Evolutionary conservation across 495 filamentous ascomycete species (phyloP).

Genomic region (Polyplosphaeria fusca): DNA sequence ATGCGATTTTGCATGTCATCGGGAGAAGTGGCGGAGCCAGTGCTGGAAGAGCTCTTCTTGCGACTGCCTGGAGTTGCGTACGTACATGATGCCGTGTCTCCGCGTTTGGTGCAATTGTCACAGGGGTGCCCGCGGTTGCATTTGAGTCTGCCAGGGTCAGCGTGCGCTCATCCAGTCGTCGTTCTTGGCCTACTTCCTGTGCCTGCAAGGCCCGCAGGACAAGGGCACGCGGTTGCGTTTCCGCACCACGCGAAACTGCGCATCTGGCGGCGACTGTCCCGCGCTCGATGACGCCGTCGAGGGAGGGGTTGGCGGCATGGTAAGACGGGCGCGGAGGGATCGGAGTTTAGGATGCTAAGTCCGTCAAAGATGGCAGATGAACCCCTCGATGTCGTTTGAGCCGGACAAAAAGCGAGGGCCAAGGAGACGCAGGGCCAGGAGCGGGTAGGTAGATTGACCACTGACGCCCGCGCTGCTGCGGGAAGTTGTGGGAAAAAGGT

Average conservation of each 20-base stretch:
- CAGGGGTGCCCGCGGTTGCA: conserved; percentile 91
- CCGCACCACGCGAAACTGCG: conserved; percentile 82
- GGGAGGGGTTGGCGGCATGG: conserved; percentile 88
- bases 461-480: neutral
- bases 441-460: neutral
- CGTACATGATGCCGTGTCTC: conserved; percentile 77
- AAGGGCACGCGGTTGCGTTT: conserved; percentile 93
- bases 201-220: conserved; percentile 88
- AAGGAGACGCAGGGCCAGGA: conserved; percentile 3
- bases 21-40: conserved; percentile 58
- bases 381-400: conserved; percentile 1
- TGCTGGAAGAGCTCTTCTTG: conserved; percentile 68
- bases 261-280: conserved; percentile 80
- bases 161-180: neutral
- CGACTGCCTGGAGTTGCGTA: conserved; percentile 79
- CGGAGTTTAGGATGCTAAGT: conserved; percentile 33
- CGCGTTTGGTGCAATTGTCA: conserved; percentile 91
- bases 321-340: conserved; percentile 14
- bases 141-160: conserved; percentile 61
- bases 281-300: conserved; percentile 76
- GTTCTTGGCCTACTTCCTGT: conserved; percentile 73
- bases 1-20: conserved; percentile 99
- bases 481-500: conserved; percentile 13
- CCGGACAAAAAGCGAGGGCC: conserved; percentile 10
- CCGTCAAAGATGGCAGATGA: conserved; percentile 9